Evolutionary conservation across 345 rosid genomes (phyloP).

Genomic region (Eutrema heterophyllum): DNA sequence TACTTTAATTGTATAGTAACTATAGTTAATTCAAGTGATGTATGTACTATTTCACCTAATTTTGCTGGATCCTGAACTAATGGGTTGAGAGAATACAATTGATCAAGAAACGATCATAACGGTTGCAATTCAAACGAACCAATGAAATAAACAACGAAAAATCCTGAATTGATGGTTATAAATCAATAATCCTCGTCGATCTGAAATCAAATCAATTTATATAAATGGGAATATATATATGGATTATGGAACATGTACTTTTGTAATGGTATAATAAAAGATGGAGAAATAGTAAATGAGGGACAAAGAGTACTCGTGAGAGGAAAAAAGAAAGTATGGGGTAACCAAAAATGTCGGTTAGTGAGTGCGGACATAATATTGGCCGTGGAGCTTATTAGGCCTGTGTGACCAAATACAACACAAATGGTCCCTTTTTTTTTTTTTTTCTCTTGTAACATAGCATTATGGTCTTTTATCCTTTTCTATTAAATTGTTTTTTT

Average conservation of each 20-base stretch:
- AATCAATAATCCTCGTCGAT: not conserved
- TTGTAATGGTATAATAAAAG: not conserved
- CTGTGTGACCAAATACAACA: constrained; percentile 8
- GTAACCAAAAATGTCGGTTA: constrained; percentile 20
- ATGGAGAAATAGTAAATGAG: not conserved
- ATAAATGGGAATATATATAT: not conserved
- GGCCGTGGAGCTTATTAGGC: constrained; percentile 4
- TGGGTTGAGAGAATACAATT: not conserved
- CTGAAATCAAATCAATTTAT: not conserved
- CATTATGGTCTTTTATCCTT: constrained; percentile 10
- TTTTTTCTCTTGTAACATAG: not conserved
- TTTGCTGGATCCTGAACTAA: not conserved
- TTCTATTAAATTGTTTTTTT: not conserved
- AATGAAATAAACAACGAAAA: not conserved
- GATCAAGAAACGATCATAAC: not conserved
- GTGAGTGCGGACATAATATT: not conserved
- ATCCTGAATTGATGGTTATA: not conserved
- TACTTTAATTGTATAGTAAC: too few species aligned
- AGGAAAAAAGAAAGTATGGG: not conserved
- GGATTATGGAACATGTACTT: not conserved
- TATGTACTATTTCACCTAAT: not conserved
- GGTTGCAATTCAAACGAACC: not conserved
- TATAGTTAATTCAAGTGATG: not conserved
- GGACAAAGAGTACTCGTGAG: constrained; percentile 8
- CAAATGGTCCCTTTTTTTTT: constrained; percentile 11